phyloP scores from a whole-genome alignment of 2,329 filamentous ascomycete genomes.

The Byssothecium circinans region DNA sequence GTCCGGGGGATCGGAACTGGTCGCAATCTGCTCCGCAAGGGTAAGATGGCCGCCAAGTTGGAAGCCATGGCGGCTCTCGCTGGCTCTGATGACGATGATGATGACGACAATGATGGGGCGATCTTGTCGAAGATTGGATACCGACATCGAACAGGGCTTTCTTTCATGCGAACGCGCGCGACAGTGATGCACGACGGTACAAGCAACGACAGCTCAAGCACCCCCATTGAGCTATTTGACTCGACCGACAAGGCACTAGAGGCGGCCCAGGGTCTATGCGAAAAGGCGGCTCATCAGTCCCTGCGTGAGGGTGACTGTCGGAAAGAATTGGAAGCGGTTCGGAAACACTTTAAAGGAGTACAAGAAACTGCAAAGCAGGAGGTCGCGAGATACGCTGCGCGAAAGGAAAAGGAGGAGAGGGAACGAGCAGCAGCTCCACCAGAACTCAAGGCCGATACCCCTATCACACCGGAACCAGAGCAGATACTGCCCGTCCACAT shows the following conservation, averaged over 20 bases:
- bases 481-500: constrained; percentile 17
- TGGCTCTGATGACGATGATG: constrained; percentile 23
- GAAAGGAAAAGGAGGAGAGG: constrained; percentile 18
- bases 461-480: constrained; percentile 6
- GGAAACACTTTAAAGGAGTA: constrained; percentile 65
- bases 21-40: constrained; percentile 82
- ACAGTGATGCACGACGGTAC: constrained; percentile 18
- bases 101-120: constrained; percentile 28
- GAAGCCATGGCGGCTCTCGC: constrained; percentile 48
- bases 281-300: constrained; percentile 85
- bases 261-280: constrained; percentile 76
- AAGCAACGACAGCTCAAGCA: constrained; percentile 10
- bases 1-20: constrained; percentile 80
- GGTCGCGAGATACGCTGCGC: constrained; percentile 26
- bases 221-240: constrained; percentile 52
- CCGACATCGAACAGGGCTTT: constrained; percentile 33
- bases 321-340: constrained; percentile 72
- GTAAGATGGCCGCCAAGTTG: constrained; percentile 78
- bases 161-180: constrained; percentile 34
- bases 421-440: constrained; percentile 2
- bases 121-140: constrained; percentile 41
- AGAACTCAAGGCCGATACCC: constrained; percentile 19
- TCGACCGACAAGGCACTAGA: constrained; percentile 77
- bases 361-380: constrained; percentile 58
- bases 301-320: constrained; percentile 83